Base-by-base conservation (phyloP, 1,139 yeast species). In the Eremothecium sinecaudum region DNA sequence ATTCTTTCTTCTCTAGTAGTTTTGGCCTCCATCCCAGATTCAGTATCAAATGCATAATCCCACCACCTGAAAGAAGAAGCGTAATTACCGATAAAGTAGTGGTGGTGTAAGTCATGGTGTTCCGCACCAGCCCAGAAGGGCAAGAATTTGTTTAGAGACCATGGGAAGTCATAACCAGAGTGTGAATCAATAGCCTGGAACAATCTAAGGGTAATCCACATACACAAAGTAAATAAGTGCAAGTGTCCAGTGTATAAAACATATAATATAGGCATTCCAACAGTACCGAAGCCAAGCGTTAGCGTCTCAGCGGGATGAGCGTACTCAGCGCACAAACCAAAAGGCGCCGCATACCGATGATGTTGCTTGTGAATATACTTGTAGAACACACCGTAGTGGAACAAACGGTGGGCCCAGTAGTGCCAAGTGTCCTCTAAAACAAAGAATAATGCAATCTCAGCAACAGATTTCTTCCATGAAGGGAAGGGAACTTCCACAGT, bases 71-170 rank as follows among this genome's bases (percentile, higher is more conserved):
- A 87, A 22, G 90, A 76, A 37, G 93, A 79, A 17, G 96, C 92
- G 59, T 84, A 87, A 63, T 86, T 84, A 38, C 96, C 96, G 39
- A 66, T 79, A 62, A 87, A 87, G 62, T 78, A 84, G 56, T 83
- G 94, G 59, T 87, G 97, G 59, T 87, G 97, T 56, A 82, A 84
- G 58, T 87, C 97, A 57, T 87, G 97, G 61, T 87, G 97, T 51
- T 83, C 96, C 14, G 97, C 96, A 40, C 97, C 97, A 12, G 97
- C 94, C 97, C 97, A 87, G 63, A 87, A 72, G 23, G 96, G 95
- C 40, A 87, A 58, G 62, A 86, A 76, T 54, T 86, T 83, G 63
- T 83, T 87, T 56, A 87, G 70, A 4, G 95, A 83, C 86, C 93
- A 79, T 38, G 97, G 96, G 72, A 87, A 87, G 53, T 87, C 96